These are phyloP conservation scores for Oryza coarctata DNA, from an alignment of 176 grass and related monocot genomes.

Conservation along the genomic window DNA sequence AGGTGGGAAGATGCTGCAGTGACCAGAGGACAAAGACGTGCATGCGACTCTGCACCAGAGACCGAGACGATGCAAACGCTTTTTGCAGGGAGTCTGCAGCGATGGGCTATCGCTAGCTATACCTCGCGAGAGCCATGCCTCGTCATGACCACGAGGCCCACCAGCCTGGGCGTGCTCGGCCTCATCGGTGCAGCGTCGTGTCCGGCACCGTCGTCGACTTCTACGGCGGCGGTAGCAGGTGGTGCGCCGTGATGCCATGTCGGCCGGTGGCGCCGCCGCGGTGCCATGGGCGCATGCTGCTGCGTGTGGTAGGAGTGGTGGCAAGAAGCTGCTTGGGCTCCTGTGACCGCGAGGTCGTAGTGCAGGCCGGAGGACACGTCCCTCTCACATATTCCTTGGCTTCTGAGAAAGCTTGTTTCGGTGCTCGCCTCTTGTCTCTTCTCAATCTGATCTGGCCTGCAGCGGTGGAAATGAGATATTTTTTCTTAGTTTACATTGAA, in stretches of 20 bases:
- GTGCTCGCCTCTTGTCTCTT: not conserved
- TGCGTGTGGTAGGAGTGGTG: not conserved
- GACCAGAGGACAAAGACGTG: not conserved
- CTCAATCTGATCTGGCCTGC: constrained; percentile 21
- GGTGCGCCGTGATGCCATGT: constrained; percentile 5
- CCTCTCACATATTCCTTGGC: constrained; percentile 31
- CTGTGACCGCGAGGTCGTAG: not conserved
- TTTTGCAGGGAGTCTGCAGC: too few relatives aligned
- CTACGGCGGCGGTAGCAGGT: not conserved
- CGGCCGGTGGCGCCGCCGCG: not conserved
- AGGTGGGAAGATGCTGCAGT: not conserved
- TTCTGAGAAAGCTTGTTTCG: not conserved
- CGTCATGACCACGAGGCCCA: not conserved
- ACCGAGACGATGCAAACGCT: not conserved
- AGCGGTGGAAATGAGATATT: not conserved
- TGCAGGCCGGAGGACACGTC: constrained; percentile 16
- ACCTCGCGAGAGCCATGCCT: constrained; percentile 17
- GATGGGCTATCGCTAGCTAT: not conserved
- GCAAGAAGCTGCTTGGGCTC: not conserved
- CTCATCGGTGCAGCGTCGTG: not conserved
- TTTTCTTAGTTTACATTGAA: too few relatives aligned
- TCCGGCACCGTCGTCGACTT: not conserved
- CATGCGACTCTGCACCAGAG: not conserved
- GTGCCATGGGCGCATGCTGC: not conserved
- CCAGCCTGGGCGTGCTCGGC: not conserved